Conservation (phyloP, 2,329 filamentous ascomycete genomes). For the Calycina herbarum region DNA sequence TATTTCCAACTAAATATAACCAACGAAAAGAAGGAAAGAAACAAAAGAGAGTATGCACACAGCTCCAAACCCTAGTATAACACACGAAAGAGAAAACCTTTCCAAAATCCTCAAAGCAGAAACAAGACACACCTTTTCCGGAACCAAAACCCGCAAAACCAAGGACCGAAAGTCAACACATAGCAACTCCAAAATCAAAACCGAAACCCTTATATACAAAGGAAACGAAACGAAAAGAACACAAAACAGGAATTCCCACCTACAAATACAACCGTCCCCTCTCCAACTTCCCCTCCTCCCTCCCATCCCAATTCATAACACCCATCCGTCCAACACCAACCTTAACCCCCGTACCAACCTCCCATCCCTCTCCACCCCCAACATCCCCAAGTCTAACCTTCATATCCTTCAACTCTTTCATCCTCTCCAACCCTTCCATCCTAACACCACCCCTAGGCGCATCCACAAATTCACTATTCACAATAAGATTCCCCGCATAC, state of each 20-base stretch:
- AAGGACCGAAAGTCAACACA: too few relatives aligned
- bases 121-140: too few relatives aligned
- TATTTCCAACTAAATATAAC: too few relatives aligned
- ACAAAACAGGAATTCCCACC: background rate
- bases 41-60: too few relatives aligned
- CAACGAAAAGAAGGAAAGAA: too few relatives aligned
- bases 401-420: constrained; percentile 15
- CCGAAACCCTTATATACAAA: too few relatives aligned
- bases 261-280: constrained; percentile 27
- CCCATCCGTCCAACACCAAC: constrained; percentile 23
- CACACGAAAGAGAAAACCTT: too few relatives aligned
- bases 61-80: too few relatives aligned
- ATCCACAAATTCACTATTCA: constrained; percentile 19
- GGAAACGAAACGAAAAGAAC: background rate
- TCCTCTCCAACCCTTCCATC: constrained; percentile 18
- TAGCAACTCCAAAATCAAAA: too few relatives aligned
- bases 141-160: too few relatives aligned
- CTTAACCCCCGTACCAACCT: constrained; percentile 27
- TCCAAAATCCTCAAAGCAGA: too few relatives aligned
- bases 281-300: constrained; percentile 16
- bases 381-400: constrained; percentile 28
- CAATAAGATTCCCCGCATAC: constrained; percentile 18
- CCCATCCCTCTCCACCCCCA: constrained; percentile 21
- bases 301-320: constrained; percentile 17
- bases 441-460: constrained; percentile 22